phyloP scores from a whole-genome alignment of 164 flowering plant species.

The Kalanchoe fedtschenkoi region DNA sequence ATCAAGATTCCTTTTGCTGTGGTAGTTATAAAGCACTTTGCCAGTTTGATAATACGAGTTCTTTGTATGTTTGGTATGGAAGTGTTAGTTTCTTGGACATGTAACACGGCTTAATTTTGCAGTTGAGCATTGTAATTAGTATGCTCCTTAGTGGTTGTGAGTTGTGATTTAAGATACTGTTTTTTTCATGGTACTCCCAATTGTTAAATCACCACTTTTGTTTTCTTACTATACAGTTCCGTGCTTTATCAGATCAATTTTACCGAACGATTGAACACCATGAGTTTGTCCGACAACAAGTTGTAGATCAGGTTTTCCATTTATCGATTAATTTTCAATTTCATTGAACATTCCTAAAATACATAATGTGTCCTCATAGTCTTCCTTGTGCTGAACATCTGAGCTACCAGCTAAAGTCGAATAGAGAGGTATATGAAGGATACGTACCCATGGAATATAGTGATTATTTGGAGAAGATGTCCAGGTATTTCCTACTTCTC shows the following conservation, averaged over 20 bases:
- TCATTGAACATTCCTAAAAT: neutral
- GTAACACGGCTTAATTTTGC: neutral
- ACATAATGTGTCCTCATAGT: neutral
- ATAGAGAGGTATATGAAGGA: slow-evolving; percentile 47
- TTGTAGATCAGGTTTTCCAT: slow-evolving; percentile 45
- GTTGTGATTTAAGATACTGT: neutral
- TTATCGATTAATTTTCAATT: neutral
- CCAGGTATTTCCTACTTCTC: slow-evolving; percentile 21
- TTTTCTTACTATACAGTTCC: slow-evolving; percentile 33
- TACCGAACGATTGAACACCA: slow-evolving; percentile 50
- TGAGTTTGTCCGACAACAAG: slow-evolving; percentile 37
- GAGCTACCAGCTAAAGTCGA: slow-evolving; percentile 36
- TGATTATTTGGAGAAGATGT: slow-evolving; percentile 49
- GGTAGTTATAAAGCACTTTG: too few species aligned
- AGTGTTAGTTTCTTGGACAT: neutral
- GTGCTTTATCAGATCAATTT: slow-evolving; percentile 59
- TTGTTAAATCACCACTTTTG: neutral
- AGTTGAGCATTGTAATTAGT: neutral
- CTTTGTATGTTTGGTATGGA: too few species aligned
- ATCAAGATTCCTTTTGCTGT: too few species aligned
- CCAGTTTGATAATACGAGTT: too few species aligned
- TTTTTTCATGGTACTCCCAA: neutral
- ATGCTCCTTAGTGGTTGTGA: neutral
- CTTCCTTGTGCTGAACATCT: slow-evolving; percentile 1
- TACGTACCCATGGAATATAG: slow-evolving; percentile 63